phyloP scores from a whole-genome alignment of 2,329 filamentous ascomycete genomes.

The Diaporthe sp. region DNA sequence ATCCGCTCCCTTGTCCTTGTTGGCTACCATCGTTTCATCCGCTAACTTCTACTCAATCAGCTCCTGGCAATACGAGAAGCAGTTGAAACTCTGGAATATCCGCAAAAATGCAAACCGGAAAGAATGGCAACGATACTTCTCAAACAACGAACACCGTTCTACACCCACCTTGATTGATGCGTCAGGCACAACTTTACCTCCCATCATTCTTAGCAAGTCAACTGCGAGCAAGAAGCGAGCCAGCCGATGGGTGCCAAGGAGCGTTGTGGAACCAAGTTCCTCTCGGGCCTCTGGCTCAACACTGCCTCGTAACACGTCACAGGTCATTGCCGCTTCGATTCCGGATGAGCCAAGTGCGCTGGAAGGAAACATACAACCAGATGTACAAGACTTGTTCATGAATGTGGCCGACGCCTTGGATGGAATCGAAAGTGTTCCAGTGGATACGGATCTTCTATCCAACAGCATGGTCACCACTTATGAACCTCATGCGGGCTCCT shows the following conservation, averaged over 20 bases:
- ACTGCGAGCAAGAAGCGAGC: slow-evolving; percentile 12
- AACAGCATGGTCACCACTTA: neutral
- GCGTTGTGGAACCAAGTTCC: neutral
- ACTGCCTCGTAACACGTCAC: neutral
- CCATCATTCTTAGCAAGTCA: neutral
- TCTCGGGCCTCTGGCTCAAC: neutral
- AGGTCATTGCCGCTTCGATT: accelerated
- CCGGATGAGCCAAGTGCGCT: neutral
- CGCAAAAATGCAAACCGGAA: neutral
- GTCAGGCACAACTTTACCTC: neutral
- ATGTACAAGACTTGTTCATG: neutral
- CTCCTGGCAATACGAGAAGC: neutral
- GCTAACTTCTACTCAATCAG: neutral
- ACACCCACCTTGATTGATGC: neutral
- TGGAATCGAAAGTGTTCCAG: too few species aligned
- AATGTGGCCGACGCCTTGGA: neutral
- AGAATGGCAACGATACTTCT: slow-evolving; percentile 15
- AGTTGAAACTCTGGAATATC: neutral
- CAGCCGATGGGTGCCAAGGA: neutral
- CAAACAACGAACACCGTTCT: neutral
- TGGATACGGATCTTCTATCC: neutral
- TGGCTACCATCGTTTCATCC: neutral
- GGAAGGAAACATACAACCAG: neutral
- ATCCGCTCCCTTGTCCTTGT: too few species aligned
- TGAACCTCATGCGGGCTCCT: neutral